Base-by-base conservation (phyloP, 306 rosid genomes). In the Sechiopsis laciniata region DNA sequence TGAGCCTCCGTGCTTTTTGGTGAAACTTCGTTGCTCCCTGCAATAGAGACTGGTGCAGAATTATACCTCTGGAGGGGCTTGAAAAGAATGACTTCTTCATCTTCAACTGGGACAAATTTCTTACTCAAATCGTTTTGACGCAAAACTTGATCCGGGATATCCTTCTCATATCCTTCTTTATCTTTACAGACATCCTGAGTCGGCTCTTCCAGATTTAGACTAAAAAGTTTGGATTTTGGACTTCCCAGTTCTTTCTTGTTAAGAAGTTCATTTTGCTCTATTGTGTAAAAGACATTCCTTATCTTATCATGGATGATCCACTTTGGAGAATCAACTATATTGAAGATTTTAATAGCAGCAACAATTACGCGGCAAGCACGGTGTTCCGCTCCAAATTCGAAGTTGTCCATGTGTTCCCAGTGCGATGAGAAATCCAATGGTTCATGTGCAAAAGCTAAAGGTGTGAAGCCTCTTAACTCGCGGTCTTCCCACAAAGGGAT, bases 41-140 rank as follows among this genome's bases (percentile, higher is more conserved):
- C 57, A 62, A 56, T 14, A 52, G 87, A 79, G 50, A 84, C 59
- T 17, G 98, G 97, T 62, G 86, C 98, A 24, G 98, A 94, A 59
- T 94, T 86, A 42, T 85, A 84, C 80, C 97, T 89, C 13, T 80
- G 75, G 64, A 91, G 96, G 55, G 99, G 99, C 82, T 89, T 85
- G 79, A 95, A 95, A 61, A 95, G 91, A 85, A 95, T 95, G 42
- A 91, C 95, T 82, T 95, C 97, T 77, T 95, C 99, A 26, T 95
- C 99, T 72, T 94, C 97, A 56, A 74, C 71, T 0, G 57, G 74
- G 57, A 61, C 74, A 77, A 78, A 50, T 71, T 84, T 85, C 42
- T 78, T 85, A 55, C 29, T 82, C 48, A 58, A 42, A 78, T 58
- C 59, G 29, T 56, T 48, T 54, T 77, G 76, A 54, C 73, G 77